A percentile compares a stretch with the other conserved stretches of the same genome.
Evolutionary conservation across 2,329 filamentous ascomycete genomes (phyloP).

Genomic region (Cladosporium sp.): DNA sequence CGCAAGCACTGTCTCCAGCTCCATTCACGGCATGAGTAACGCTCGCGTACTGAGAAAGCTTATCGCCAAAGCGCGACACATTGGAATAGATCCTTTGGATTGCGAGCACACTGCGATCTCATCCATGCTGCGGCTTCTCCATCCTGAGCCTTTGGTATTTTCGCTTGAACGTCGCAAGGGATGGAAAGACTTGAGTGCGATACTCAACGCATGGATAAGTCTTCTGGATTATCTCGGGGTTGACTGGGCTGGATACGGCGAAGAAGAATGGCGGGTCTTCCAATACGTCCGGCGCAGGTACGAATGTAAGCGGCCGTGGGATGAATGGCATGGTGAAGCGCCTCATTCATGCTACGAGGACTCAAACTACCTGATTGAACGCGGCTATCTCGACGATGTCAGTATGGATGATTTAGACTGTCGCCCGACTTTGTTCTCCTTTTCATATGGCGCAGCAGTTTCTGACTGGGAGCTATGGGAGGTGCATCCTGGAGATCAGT

Average conservation of each 20-base stretch:
- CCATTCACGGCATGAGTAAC: not conserved
- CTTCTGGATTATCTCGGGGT: not conserved
- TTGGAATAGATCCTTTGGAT: not conserved
- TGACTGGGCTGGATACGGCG: not conserved
- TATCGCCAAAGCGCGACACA: not conserved
- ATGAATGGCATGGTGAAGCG: not conserved
- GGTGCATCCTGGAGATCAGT: constrained; percentile 7
- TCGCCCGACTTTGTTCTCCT: not conserved
- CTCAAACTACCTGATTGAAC: not conserved
- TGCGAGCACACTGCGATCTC: not conserved
- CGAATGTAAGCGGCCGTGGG: not conserved
- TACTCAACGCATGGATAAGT: not conserved
- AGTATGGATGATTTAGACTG: not conserved
- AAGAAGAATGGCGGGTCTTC: not conserved
- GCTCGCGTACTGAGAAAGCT: not conserved
- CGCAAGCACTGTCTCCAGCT: not conserved
- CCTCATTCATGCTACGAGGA: not conserved
- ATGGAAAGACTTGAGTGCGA: not conserved
- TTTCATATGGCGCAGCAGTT: not conserved
- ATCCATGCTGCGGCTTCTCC: not conserved
- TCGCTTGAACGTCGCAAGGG: too few relatives aligned
- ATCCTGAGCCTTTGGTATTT: not conserved
- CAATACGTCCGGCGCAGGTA: not conserved
- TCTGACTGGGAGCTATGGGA: constrained; percentile 9
- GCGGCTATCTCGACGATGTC: not conserved